Percentiles rank a stretch among this genome's conserved stretches.
Conservation (phyloP, 805 yeast genomes). For the Candida methanosorbosa region DNA sequence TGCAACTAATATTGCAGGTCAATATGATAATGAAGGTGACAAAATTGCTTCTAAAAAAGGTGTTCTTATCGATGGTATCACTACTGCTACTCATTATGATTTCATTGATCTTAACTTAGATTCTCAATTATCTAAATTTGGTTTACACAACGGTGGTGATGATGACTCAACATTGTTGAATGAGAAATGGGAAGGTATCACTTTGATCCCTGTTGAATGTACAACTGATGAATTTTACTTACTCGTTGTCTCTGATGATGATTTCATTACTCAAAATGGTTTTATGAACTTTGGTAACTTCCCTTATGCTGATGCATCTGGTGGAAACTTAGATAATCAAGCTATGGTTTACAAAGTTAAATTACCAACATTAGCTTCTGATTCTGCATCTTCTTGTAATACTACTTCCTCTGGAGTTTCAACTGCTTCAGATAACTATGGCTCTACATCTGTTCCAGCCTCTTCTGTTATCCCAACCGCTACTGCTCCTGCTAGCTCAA, state of each 20-base stretch:
- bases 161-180: slow-evolving; percentile 16
- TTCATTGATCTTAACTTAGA: slow-evolving; percentile 18
- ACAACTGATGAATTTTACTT: slow-evolving; percentile 22
- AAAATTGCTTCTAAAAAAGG: slow-evolving; percentile 19
- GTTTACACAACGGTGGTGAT: slow-evolving; percentile 24
- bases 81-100: slow-evolving; percentile 18
- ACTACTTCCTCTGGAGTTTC: not conserved
- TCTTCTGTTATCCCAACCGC: not conserved
- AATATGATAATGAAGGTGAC: slow-evolving; percentile 19
- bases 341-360: slow-evolving; percentile 21
- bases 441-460: not conserved
- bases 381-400: not conserved
- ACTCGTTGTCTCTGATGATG: slow-evolving; percentile 20
- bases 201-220: slow-evolving; percentile 21
- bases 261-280: slow-evolving; percentile 23
- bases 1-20: slow-evolving; percentile 22
- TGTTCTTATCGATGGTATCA: slow-evolving; percentile 12
- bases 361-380: slow-evolving; percentile 14
- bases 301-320: slow-evolving; percentile 17
- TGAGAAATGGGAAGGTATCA: slow-evolving; percentile 26
- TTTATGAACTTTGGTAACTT: slow-evolving; percentile 16
- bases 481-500: not conserved
- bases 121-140: slow-evolving; percentile 20
- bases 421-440: not conserved
- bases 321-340: slow-evolving; percentile 20